Conservation (phyloP, 768 basidiomycete species). For the Tulasnella sp. region DNA sequence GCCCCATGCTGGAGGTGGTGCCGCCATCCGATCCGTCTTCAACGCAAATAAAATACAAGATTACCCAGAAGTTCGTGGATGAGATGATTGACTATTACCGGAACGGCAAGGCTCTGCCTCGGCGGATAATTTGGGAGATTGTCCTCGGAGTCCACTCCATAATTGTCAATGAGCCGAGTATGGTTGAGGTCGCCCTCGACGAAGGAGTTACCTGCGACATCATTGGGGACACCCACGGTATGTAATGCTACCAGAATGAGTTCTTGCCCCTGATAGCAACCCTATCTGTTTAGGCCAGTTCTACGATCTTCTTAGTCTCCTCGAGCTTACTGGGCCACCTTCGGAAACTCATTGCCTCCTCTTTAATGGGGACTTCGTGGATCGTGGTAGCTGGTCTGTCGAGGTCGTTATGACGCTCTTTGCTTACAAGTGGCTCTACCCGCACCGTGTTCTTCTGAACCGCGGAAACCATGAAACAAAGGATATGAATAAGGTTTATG, state of each 20-base stretch:
- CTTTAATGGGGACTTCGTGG: slow-evolving; percentile 96
- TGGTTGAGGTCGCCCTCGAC: slow-evolving; percentile 70
- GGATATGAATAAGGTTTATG: slow-evolving; percentile 91
- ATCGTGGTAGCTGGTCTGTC: slow-evolving; percentile 93
- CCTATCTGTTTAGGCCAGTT: slow-evolving; percentile 65
- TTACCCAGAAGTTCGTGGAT: slow-evolving; percentile 73
- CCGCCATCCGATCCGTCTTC: slow-evolving; percentile 43
- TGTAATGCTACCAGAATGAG: neutral
- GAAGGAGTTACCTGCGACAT: slow-evolving; percentile 85
- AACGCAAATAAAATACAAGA: slow-evolving; percentile 57
- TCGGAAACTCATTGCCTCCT: slow-evolving; percentile 77
- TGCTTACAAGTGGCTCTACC: slow-evolving; percentile 96
- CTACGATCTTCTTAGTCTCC: slow-evolving; percentile 87
- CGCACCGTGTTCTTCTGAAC: slow-evolving; percentile 85
- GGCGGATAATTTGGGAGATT: slow-evolving; percentile 94
- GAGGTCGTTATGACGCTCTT: slow-evolving; percentile 91
- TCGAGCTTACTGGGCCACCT: slow-evolving; percentile 80
- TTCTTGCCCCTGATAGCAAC: neutral
- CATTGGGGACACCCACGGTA: slow-evolving; percentile 94
- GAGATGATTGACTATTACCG: slow-evolving; percentile 92
- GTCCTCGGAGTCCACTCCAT: slow-evolving; percentile 76
- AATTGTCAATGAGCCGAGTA: slow-evolving; percentile 71
- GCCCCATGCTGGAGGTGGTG: slow-evolving; percentile 60
- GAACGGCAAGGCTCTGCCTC: slow-evolving; percentile 84
- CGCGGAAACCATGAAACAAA: slow-evolving; percentile 96